Percentiles rank a stretch among this genome's conserved stretches.
Conservation (phyloP, 768 basidiomycete species). For the Amanita rubescens region DNA sequence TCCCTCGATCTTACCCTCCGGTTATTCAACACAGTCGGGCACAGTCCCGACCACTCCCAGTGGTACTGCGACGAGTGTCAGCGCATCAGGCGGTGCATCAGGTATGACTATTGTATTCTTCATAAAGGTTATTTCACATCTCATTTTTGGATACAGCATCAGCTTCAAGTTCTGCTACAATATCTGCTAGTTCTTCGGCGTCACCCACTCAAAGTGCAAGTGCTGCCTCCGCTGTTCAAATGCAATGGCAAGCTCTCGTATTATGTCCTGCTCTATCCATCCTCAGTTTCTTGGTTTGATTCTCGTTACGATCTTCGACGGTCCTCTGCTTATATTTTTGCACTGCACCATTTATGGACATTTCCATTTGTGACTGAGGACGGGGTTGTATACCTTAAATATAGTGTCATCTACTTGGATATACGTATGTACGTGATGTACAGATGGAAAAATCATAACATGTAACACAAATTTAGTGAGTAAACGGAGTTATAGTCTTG, state of each 20-base stretch:
- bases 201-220: background rate
- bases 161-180: background rate
- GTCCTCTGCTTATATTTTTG: background rate
- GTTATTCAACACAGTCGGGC: too few relatives aligned
- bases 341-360: background rate
- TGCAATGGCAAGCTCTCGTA: background rate
- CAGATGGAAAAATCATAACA: background rate
- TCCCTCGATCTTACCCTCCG: conserved; percentile 13
- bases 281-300: background rate
- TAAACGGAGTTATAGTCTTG: conserved; percentile 20
- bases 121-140: background rate
- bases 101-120: background rate
- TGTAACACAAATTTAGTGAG: background rate
- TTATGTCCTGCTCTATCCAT: background rate
- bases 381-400: background rate
- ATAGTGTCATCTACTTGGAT: background rate
- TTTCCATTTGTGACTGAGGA: background rate
- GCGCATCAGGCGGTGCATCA: background rate
- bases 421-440: background rate
- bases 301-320: background rate
- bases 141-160: too few relatives aligned
- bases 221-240: background rate
- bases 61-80: background rate
- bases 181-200: background rate
- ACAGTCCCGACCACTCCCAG: background rate